A percentile compares a stretch with the other conserved stretches of the same genome.
Evolutionary conservation across 106 monocot genomes (phyloP).

Genomic region (Platanthera zijinensis): DNA sequence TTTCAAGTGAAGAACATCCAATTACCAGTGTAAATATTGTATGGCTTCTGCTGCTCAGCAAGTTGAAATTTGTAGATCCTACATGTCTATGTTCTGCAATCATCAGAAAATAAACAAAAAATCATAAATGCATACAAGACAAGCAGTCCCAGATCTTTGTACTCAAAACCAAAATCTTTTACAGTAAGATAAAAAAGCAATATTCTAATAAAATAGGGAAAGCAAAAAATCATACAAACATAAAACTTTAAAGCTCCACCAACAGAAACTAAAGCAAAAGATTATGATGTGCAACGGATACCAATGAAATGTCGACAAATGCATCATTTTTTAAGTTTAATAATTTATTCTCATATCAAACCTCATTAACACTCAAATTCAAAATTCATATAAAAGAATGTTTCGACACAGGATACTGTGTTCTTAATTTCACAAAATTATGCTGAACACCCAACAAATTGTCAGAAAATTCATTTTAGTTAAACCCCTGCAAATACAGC

Average conservation of each 20-base stretch:
- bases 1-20: not conserved
- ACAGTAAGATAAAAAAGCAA: not conserved
- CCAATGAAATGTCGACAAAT: not conserved
- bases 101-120: constrained; percentile 5
- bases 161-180: not conserved
- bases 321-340: not conserved
- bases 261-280: not conserved
- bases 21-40: constrained; percentile 96
- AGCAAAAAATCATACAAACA: not conserved
- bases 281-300: not conserved
- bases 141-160: not conserved
- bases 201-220: not conserved
- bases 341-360: not conserved
- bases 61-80: constrained; percentile 91
- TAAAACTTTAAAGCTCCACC: not conserved
- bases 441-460: not conserved
- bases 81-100: constrained; percentile 91
- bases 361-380: not conserved
- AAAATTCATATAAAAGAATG: not conserved
- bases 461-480: not conserved
- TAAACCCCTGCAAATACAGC: not conserved
- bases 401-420: not conserved
- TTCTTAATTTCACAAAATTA: not conserved
- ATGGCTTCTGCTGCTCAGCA: constrained; percentile 97
- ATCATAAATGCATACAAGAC: not conserved